Base-by-base conservation (phyloP, 148 eudicot species). In the Dianthus caryophyllus region DNA sequence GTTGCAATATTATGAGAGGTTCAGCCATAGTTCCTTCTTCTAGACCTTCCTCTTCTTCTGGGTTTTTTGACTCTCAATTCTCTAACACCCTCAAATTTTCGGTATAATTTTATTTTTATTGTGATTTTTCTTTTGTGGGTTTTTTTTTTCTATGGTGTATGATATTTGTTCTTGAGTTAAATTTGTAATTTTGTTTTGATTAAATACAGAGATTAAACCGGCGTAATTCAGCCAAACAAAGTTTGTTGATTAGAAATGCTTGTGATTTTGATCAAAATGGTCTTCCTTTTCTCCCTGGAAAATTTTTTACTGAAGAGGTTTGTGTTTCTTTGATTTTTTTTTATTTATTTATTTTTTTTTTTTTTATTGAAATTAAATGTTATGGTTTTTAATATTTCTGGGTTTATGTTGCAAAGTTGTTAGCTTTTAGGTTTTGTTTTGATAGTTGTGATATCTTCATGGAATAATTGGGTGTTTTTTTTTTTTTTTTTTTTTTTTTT, bases 271-370 rank as follows among this genome's bases (percentile, higher is more conserved):
- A 71, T 63, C 78, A 70, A 66, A 83, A 83, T 70, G 97, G 88
- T 65, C 77, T 76, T 49, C 85, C 85, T 24, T 61, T 62, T 66
- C 30, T 75, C 26, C 87, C 92, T 54, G 79, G 74, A 68, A 86
- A 81, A 58, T 59, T 84, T 71, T 91, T 91, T 59, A 74, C 17
- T 76, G 88, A 91, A 73, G 97, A 91, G 96, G 97, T 88, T 38
- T 21, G 22, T 55, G 0, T 4, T 29, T 30, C 38, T 67, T 31
- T 61, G 12, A 5, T 50, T 47, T n/a, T 11, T 9, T 29, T 31
- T 22, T 3, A 33, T 33, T 33, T 33, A 33, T 2, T 33, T 33
- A 2, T 33, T 2, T 33, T 33, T 33, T 3, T 39, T 47, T n/a
- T 16, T 15, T 29, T 31, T 22, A 2, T 12, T 18, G 66, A 5